A percentile compares a stretch with the other conserved stretches of the same genome.
Evolutionary conservation across 2,329 filamentous ascomycete genomes (phyloP).

Genomic region (Corniculantispora saksenae): DNA sequence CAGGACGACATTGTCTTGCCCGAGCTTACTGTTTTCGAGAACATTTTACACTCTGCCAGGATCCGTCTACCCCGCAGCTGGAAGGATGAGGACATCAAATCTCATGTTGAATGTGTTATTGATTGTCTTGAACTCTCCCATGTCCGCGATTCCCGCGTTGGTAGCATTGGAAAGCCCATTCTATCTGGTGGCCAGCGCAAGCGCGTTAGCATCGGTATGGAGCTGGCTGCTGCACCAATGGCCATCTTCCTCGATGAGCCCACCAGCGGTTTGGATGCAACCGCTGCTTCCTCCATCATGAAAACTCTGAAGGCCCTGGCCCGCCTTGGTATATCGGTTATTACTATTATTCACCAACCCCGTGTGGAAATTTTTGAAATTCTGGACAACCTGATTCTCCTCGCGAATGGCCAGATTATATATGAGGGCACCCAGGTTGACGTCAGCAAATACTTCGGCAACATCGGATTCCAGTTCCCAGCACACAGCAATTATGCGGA

Average conservation of each 20-base stretch:
- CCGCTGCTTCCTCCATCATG: constrained; percentile 58
- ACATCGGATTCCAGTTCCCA: constrained; percentile 53
- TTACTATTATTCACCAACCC: constrained; percentile 62
- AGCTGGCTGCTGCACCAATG: constrained; percentile 58
- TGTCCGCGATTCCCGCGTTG: constrained; percentile 53
- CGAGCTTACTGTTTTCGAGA: constrained; percentile 62
- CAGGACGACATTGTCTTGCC: constrained; percentile 62
- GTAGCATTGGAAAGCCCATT: constrained; percentile 50
- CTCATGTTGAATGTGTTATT: constrained; percentile 58
- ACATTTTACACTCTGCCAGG: constrained; percentile 60
- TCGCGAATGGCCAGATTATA: constrained; percentile 55
- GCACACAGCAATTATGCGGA: constrained; percentile 55
- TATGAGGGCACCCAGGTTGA: constrained; percentile 51
- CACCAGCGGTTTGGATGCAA: constrained; percentile 56
- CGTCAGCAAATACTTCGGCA: constrained; percentile 52
- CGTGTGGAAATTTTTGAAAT: constrained; percentile 59
- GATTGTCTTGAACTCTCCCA: constrained; percentile 55
- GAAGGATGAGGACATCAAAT: constrained; percentile 49
- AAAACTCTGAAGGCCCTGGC: constrained; percentile 54
- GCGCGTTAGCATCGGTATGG: constrained; percentile 60
- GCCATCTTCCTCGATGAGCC: constrained; percentile 56
- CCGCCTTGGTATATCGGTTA: constrained; percentile 56
- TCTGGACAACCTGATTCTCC: constrained; percentile 57
- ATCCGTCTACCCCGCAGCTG: constrained; percentile 55
- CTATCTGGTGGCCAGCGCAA: constrained; percentile 61